Evolutionary conservation across 257 asterid species (phyloP).

Genomic region (Haberlea rhodopensis): DNA sequence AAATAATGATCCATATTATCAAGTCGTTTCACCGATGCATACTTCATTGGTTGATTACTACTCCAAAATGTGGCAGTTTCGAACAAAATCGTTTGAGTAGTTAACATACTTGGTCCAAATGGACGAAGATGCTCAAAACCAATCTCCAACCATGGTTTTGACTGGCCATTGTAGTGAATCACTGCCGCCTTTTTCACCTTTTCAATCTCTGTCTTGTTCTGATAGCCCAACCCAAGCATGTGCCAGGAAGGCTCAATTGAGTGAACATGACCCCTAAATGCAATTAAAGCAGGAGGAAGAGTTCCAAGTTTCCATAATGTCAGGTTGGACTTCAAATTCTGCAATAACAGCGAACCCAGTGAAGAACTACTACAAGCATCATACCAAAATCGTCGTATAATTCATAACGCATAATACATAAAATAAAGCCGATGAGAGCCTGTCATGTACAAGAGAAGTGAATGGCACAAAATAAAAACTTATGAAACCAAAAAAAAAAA

Average conservation of each 20-base stretch:
- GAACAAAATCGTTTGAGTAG: constrained; percentile 75
- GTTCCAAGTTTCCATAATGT: constrained; percentile 96
- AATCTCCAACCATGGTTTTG: constrained; percentile 91
- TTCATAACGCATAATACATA: neutral
- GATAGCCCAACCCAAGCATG: constrained; percentile 96
- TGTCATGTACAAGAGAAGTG: neutral
- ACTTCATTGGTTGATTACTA: constrained; percentile 29
- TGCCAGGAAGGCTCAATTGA: constrained; percentile 91
- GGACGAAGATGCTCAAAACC: constrained; percentile 95
- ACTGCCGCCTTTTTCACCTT: constrained; percentile 72
- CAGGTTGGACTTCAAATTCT: constrained; percentile 85
- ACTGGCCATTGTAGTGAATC: constrained; percentile 89
- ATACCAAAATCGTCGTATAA: neutral
- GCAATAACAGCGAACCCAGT: constrained; percentile 24
- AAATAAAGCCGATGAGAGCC: neutral
- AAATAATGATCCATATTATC: neutral
- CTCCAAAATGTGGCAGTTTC: constrained; percentile 86
- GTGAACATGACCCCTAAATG: constrained; percentile 75
- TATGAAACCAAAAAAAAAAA: too few species aligned
- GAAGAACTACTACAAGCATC: constrained; percentile 20
- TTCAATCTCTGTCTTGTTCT: constrained; percentile 59
- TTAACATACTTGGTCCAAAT: constrained; percentile 88
- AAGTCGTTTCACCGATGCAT: neutral
- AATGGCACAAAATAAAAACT: constrained; percentile 7
- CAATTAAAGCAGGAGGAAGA: constrained; percentile 90